Evolutionary conservation across 106 monocot species (phyloP).

Genomic region (Dactylorhiza incarnata): DNA sequence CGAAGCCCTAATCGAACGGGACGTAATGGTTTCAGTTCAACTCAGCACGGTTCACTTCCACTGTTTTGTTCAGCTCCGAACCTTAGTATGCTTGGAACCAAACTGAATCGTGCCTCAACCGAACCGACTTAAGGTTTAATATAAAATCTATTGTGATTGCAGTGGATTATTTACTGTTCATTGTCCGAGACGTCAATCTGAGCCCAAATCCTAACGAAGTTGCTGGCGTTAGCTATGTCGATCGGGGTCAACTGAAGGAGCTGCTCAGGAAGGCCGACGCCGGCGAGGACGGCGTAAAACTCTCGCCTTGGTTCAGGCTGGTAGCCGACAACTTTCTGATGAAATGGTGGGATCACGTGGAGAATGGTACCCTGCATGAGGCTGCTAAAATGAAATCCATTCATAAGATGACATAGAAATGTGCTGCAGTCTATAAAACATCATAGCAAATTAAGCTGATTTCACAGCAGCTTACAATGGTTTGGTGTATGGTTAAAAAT

Average conservation of each 20-base stretch:
- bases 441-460: too few species aligned
- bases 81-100: too few species aligned
- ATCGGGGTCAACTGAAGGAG: constrained; percentile 47
- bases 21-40: too few species aligned
- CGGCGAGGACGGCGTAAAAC: constrained; percentile 49
- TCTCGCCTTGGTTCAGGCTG: constrained; percentile 87
- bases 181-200: constrained; percentile 47
- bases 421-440: too few species aligned
- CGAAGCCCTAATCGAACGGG: too few species aligned
- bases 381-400: constrained; percentile 66
- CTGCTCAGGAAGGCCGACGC: constrained; percentile 66
- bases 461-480: too few species aligned
- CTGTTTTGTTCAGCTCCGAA: too few species aligned
- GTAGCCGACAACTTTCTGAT: constrained; percentile 70
- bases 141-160: neutral
- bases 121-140: too few species aligned
- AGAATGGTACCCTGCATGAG: constrained; percentile 53
- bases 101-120: too few species aligned
- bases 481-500: too few species aligned
- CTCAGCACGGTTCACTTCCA: too few species aligned
- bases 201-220: constrained; percentile 73
- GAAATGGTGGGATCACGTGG: constrained; percentile 88
- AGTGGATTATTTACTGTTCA: constrained; percentile 87
- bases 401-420: constrained; percentile 28
- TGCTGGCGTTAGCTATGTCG: constrained; percentile 63